These are phyloP conservation scores for Gossypium gossypioides DNA, from an alignment of 441 rosid genomes.

Conservation along the genomic window DNA sequence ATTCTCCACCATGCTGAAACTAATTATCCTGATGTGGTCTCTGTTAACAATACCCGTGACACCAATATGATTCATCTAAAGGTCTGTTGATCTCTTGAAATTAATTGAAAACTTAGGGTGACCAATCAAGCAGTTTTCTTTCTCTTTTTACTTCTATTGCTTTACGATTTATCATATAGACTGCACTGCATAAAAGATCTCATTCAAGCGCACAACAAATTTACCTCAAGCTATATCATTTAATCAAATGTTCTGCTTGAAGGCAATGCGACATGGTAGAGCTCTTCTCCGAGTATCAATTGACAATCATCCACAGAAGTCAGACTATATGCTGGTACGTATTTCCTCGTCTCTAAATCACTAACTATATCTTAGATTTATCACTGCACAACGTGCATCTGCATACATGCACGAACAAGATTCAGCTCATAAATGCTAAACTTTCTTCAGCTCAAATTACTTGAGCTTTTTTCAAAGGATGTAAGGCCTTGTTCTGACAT, in stretches of 20 bases:
- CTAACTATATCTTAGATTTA: not conserved
- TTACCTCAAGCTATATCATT: slow-evolving; percentile 7
- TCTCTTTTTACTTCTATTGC: not conserved
- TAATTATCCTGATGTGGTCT: slow-evolving; percentile 62
- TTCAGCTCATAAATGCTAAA: not conserved
- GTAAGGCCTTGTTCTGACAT: not conserved
- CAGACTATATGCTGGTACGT: slow-evolving; percentile 72
- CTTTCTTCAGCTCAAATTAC: not conserved
- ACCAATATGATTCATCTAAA: slow-evolving; percentile 48
- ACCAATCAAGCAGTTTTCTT: not conserved
- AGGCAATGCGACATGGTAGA: slow-evolving; percentile 73
- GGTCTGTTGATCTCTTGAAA: slow-evolving; percentile 39
- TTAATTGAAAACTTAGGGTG: not conserved
- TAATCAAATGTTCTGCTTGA: slow-evolving; percentile 27
- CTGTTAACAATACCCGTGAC: slow-evolving; percentile 29
- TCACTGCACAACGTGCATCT: not conserved
- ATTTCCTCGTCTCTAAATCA: slow-evolving; percentile 5
- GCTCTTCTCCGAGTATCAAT: slow-evolving; percentile 71
- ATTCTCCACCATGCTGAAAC: slow-evolving; percentile 48
- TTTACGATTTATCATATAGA: not conserved
- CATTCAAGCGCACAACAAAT: not conserved
- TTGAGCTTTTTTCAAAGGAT: not conserved
- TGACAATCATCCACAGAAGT: slow-evolving; percentile 39
- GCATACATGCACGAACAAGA: not conserved
- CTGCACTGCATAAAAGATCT: not conserved